Evolutionary conservation across 352 stramenopile species (phyloP).

Genomic region (Pythium diclinum): DNA sequence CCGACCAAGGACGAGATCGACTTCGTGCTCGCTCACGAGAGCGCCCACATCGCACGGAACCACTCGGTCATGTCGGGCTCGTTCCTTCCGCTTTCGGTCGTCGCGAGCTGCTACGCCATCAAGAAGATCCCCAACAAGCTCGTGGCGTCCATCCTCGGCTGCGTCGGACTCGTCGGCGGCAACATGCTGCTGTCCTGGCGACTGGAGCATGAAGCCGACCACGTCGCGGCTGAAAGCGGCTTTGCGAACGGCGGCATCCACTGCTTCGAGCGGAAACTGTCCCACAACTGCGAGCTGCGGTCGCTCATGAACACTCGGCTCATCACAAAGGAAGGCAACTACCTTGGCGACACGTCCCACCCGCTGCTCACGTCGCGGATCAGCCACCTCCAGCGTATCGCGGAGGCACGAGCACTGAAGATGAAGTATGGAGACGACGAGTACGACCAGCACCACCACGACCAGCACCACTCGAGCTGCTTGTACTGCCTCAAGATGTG

Average conservation of each 20-base stretch:
- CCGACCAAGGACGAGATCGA: constrained; percentile 73
- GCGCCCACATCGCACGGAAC: constrained; percentile 79
- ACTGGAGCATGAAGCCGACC: constrained; percentile 78
- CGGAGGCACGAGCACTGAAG: constrained; percentile 18
- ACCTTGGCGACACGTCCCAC: constrained; percentile 75
- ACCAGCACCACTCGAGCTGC: constrained; percentile 25
- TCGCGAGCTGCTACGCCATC: constrained; percentile 49
- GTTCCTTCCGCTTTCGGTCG: constrained; percentile 61
- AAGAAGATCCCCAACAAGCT: constrained; percentile 78
- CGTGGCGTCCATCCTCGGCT: constrained; percentile 45
- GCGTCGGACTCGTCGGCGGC: constrained; percentile 40
- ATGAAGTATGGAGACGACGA: background rate
- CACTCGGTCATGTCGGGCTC: constrained; percentile 61
- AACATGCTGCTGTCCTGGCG: constrained; percentile 77
- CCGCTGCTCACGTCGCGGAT: constrained; percentile 74
- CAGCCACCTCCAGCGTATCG: constrained; percentile 54
- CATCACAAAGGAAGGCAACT: constrained; percentile 80
- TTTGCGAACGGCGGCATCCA: constrained; percentile 66
- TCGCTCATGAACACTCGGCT: constrained; percentile 52
- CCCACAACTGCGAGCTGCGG: constrained; percentile 69
- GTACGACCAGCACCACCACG: background rate
- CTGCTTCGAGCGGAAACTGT: constrained; percentile 75
- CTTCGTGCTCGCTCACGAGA: constrained; percentile 82
- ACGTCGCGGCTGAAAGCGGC: constrained; percentile 61
- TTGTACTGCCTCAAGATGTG: constrained; percentile 32